Conservation (phyloP, 345 rosid species). For the Pistacia vera region DNA sequence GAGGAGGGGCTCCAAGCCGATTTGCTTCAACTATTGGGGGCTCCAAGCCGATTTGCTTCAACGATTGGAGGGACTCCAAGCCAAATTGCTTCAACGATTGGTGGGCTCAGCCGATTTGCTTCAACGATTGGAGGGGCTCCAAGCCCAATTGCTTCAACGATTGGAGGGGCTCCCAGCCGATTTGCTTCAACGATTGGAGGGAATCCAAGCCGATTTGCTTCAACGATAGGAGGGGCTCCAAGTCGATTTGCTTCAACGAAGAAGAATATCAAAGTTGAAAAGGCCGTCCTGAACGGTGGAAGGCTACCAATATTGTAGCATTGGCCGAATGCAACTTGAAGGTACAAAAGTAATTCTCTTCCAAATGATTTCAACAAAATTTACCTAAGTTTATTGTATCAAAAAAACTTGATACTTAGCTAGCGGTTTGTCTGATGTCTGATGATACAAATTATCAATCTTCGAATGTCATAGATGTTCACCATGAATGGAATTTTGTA, state of each 20-base stretch:
- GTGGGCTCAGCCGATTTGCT: too few species aligned
- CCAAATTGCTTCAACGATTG: too few species aligned
- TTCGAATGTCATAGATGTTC: background rate
- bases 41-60: too few species aligned
- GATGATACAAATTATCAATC: background rate
- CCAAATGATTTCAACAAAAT: background rate
- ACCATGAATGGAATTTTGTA: background rate
- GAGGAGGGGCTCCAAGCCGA: too few species aligned
- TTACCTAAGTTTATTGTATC: background rate
- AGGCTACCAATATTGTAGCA: conserved; percentile 38
- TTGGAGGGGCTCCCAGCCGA: too few species aligned
- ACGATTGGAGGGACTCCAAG: too few species aligned
- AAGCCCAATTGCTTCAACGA: too few species aligned
- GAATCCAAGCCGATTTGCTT: conserved; percentile 17
- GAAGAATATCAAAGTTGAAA: background rate
- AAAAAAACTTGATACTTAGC: background rate
- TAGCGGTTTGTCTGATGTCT: background rate
- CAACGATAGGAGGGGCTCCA: background rate
- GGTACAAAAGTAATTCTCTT: conserved; percentile 39
- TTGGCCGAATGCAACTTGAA: conserved; percentile 63
- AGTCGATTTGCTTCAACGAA: background rate
- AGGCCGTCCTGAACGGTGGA: too few species aligned
- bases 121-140: too few species aligned
- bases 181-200: conserved; percentile 39
- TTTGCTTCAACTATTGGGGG: too few species aligned